Percentiles rank a stretch among this genome's conserved stretches.
Conservation (phyloP, 352 stramenopile genomes). For the Peronospora farinosa region DNA sequence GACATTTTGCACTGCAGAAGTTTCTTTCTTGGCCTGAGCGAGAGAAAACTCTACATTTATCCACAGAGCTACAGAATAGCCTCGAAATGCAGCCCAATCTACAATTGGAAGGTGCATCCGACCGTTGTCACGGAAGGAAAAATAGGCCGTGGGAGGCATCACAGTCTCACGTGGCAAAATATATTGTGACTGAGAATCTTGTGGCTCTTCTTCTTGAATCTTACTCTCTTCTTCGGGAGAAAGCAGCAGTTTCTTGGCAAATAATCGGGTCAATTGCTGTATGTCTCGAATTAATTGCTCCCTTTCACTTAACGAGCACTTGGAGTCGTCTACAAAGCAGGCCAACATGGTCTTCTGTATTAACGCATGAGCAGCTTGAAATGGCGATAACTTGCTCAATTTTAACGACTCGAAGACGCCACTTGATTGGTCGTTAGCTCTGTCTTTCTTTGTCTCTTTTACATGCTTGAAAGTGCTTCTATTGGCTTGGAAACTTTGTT, state of each 20-base stretch:
- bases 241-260: conserved; percentile 35
- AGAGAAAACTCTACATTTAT: conserved; percentile 45
- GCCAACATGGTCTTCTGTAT: conserved; percentile 36
- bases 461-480: background rate
- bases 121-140: conserved; percentile 52
- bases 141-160: conserved; percentile 54
- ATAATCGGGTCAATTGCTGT: conserved; percentile 27
- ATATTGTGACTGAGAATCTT: conserved; percentile 23
- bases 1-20: conserved; percentile 2
- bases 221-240: conserved; percentile 10
- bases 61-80: conserved; percentile 76
- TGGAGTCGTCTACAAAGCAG: conserved; percentile 28
- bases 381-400: conserved; percentile 14
- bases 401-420: background rate
- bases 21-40: conserved; percentile 15
- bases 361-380: conserved; percentile 28
- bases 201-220: conserved; percentile 14
- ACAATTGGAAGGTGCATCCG: conserved; percentile 72
- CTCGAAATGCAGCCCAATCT: conserved; percentile 72
- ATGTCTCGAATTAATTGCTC: conserved; percentile 28
- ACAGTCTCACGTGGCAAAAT: conserved; percentile 28
- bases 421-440: conserved; percentile 1
- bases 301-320: conserved; percentile 14
- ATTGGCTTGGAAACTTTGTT: conserved; percentile 1
- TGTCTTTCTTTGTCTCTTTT: background rate